These are phyloP conservation scores for Sporodiniella umbellata DNA, from an alignment of 371 early-diverging fungal species.

Conservation along the genomic window DNA sequence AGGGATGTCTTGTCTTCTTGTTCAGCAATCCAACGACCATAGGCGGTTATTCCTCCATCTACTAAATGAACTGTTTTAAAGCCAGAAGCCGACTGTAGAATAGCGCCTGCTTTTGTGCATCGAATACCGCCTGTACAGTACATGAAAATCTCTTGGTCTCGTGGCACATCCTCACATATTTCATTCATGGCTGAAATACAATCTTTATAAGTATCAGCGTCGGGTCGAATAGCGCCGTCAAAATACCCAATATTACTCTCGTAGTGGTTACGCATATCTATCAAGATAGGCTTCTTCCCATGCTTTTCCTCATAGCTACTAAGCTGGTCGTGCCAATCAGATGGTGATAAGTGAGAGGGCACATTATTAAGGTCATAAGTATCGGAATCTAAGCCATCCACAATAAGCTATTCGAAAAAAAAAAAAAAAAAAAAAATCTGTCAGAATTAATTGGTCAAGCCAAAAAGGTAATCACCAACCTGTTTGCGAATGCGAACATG, in stretches of 20 bases:
- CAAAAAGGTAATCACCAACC: slow-evolving; percentile 22
- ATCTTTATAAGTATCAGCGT: slow-evolving; percentile 75
- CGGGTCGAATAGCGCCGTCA: slow-evolving; percentile 68
- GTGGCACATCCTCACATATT: slow-evolving; percentile 44
- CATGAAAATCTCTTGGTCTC: slow-evolving; percentile 73
- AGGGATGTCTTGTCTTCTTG: slow-evolving; percentile 48
- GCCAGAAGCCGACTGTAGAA: slow-evolving; percentile 65
- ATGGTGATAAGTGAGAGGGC: slow-evolving; percentile 68
- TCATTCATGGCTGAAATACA: slow-evolving; percentile 48
- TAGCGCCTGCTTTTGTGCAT: slow-evolving; percentile 54
- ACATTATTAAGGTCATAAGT: slow-evolving; percentile 58
- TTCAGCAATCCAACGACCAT: slow-evolving; percentile 64
- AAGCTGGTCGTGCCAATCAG: slow-evolving; percentile 61
- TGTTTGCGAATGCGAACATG: slow-evolving; percentile 72
- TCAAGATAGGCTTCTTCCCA: slow-evolving; percentile 51
- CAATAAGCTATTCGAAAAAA: slow-evolving; percentile 66
- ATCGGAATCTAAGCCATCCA: slow-evolving; percentile 54
- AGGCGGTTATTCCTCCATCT: slow-evolving; percentile 77
- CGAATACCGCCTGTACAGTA: slow-evolving; percentile 64
- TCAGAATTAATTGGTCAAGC: background rate
- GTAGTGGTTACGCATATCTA: slow-evolving; percentile 85
- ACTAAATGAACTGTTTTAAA: slow-evolving; percentile 68
- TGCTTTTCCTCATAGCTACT: slow-evolving; percentile 29
- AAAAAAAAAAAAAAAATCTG: background rate
- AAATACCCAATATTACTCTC: slow-evolving; percentile 78